Evolutionary conservation across 495 filamentous ascomycete genomes (phyloP), one percentile per base, ranked within the genome.

Genomic region (Lepidopterella palustris): DNA sequence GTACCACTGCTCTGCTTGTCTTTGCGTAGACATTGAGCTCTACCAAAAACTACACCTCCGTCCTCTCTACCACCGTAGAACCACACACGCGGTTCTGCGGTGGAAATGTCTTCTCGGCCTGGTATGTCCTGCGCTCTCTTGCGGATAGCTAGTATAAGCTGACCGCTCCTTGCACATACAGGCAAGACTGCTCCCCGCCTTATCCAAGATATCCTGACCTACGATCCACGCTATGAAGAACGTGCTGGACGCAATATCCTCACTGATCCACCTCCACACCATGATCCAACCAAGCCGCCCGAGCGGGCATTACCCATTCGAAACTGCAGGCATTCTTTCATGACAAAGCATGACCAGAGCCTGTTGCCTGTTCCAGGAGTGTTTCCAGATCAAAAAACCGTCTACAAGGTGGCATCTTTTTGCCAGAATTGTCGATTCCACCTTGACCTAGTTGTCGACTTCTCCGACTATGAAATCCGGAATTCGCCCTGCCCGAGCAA

Each of bases 171-270:
- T n/a, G n/a, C n/a, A 18, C 45, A 13, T 26, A 18, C 64, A 82
- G 84, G 84, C 60, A 87, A 86, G 73, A 82, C 80, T 60, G 79
- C 82, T 51, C 84, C 84, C 9, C 79, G 80, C 49, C 76, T 87
- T 53, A 70, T 81, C 45, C 70, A 81, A 57, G 84, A 86, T 68
- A 73, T 87, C 47, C 58, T 74, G 23, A 61, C 70, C 28, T 85
- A 84, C 64, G 82, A 87, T 62, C 78, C 82, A 23, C 71, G 73
- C 21, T 70, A 79, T 54, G 75, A 75, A 25, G 68, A 74, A 56
- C 66, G 63, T 18, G 75, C 70, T 23, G 77, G 76, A 45, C 76
- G 73, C 49, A 85, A 85, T 66, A 57, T 82, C 21, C 79, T 86
- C 50, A 74, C 79, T 13, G 71, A 81, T 51, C 69, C 77, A 5